Base-by-base conservation (phyloP, 768 basidiomycete genomes). In the Lactifluus volemus region DNA sequence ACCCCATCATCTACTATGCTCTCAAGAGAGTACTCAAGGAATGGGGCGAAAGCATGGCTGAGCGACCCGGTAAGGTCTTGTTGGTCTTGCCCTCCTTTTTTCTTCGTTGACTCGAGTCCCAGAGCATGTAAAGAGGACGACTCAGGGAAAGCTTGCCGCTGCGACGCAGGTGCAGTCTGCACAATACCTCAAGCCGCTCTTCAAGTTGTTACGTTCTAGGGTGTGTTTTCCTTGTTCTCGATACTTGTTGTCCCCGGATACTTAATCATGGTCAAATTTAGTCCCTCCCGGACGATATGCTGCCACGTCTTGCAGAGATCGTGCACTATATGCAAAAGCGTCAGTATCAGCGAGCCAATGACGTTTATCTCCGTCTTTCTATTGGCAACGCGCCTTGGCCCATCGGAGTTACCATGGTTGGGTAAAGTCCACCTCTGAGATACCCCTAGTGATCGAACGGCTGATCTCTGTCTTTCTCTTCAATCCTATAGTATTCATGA, bases 301-400 rank as follows among this genome's bases (percentile, higher is more conserved):
- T 99, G 55, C 79, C 78, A 44, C 84, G 88, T 47, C 88, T 93
- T 61, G 86, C 92, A 14, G 95, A 99, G 73, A 95, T 99, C 55
- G 89, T 98, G 7, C 89, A 98, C 69, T 76, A 93, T 74, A 96
- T 97, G 93, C 97, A 99, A 72, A 88, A 83, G 65, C 86, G 97
- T 32, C 85, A 95, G 71, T 99, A 99, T 67, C 93, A 98, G 72
- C 82, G 79, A 57, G 96, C 97, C 3, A 99, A 98, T 68, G 97
- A 99, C 70, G 88, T 95, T 0, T 99, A 99, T 72, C 83, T 99
- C 25, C 88, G 97, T 7, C 77, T 99, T 42, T 94, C 92, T 5
- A 99, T 99, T 65, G 97, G 97, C 38, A 99, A 97, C 68, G 96
- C 97, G 0, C 95, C 97, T 3, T 99, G 97, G 97, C 97, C 97